Base-by-base conservation (phyloP, 768 basidiomycete genomes). In the Amyloporia xantha region DNA sequence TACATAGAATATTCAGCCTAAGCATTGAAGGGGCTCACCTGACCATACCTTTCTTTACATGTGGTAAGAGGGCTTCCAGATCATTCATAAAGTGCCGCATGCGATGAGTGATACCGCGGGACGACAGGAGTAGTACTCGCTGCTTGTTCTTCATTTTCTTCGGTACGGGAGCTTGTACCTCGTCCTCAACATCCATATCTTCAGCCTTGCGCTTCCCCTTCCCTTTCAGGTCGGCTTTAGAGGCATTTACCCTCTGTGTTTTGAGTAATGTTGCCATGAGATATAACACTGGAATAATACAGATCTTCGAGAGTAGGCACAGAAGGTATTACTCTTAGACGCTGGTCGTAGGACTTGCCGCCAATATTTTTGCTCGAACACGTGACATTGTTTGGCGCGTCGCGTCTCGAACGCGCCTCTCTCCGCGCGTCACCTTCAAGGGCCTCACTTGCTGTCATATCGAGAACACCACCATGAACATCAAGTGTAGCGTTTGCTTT, bases 51-150 rank as follows among this genome's bases (percentile, higher is more conserved):
- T 96, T 98, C 73, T 98, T 99, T 2, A 89, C 79, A 66, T 99
- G 96, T 4, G 96, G 96, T 9, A 99, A 66, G 24, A 99, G 71
- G 0, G 76, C 80, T 64, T 94, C 90, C 46, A 99, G 62, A 65
- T 99, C 96, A 57, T 84, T 88, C 91, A 97, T 93, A 50, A 99
- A 73, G 66, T 99, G 96, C 54, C 96, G 73, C 93, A 97, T 97
- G 23, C 96, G 80, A 67, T 94, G 88, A 17, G 92, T 97, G 48
- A 97, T 78, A 45, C 96, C 96, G 49, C 96, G 77, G 43, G 95
- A 98, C 36, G 88, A 91, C 43, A 97, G 79, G 59, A 98, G 65
- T 46, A 99, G 72, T 5, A 97, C 94, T 54, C 94, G 81, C 73
- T 99, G 95, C 77, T 92, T 96, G 73, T 97, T 94, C 66, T 81